phyloP scores from a whole-genome alignment of 83 land plant species.

The Diphasiastrum complanatum region DNA sequence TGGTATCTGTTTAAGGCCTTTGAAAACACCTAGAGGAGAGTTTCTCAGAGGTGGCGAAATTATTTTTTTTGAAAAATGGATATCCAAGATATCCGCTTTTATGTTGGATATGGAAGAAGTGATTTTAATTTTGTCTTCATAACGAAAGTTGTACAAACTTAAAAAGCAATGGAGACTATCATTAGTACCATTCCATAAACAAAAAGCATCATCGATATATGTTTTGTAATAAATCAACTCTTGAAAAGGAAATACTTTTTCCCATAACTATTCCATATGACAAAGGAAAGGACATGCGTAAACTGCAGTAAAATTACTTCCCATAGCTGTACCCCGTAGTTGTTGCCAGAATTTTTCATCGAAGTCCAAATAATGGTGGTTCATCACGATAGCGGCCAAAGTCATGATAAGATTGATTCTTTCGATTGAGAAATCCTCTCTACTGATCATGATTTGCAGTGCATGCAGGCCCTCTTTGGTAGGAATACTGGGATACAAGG shows the following conservation, averaged over 20 bases:
- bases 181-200: neutral
- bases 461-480: neutral
- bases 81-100: neutral
- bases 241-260: neutral
- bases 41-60: neutral
- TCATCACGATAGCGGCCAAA: neutral
- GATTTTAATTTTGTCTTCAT: neutral
- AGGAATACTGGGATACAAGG: slow-evolving; percentile 15
- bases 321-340: slow-evolving; percentile 11
- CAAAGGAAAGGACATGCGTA: slow-evolving; percentile 12
- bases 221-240: no score
- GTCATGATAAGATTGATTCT: neutral
- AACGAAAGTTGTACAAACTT: neutral
- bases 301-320: slow-evolving; percentile 8
- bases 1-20: slow-evolving; percentile 4
- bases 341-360: neutral
- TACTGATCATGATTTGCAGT: neutral
- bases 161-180: neutral
- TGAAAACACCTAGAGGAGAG: neutral
- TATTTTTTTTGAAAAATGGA: neutral
- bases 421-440: rapidly evolving
- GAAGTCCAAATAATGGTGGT: neutral
- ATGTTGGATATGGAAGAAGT: neutral
- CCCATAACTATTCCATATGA: neutral
- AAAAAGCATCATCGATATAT: slow-evolving; percentile 5